Base-by-base conservation (phyloP, 2,329 filamentous ascomycete species). In the Sclerotinia minor region DNA sequence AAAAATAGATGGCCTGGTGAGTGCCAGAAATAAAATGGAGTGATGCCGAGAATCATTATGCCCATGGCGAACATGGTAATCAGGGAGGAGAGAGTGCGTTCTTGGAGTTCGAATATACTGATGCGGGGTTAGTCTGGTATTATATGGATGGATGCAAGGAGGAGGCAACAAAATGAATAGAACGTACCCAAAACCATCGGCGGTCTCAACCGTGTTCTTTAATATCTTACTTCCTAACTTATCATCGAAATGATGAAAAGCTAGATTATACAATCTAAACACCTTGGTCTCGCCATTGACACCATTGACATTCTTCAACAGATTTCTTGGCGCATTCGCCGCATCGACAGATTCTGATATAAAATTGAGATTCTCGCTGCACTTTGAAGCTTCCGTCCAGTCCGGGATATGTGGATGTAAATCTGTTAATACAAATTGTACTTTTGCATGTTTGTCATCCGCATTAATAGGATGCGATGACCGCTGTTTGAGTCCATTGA, bases 181-280 rank as follows among this genome's bases (percentile, higher is more conserved):
- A 57, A 41, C 77, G 72, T 71, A 82, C 80, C 84, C 88, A 72
- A 92, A 89, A 0, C 85, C 89, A 70, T 90, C 84, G 64, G 85
- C 84, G 0, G 85, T 90, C 72, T 85, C 81, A 49, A 92, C 77
- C 0, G 88, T 89, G 75, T 90, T 87, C 64, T 81, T 81, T 44
- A 94, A 76, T 41, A 92, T 89, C 11, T 82, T 81, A 35, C 76
- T 79, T 0, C 88, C 90, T 24, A 87, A 78, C 5, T 79, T 78
- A 73, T 92, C 88, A 70, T 87, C 84, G 72, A 93, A 93, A 79
- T 93, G 90, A 77, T 93, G 91, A 74, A 94, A 94, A 1, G 89
- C 85, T 2, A 92, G 81, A 75, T 89, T 91, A 77, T 91, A 93
- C 61, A 92, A 79, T 5, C 90, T 82, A 75, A 92, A 89, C 29